These are phyloP conservation scores for Ananas comosus DNA, from an alignment of 176 grass and related monocot genomes.

Conservation along the genomic window DNA sequence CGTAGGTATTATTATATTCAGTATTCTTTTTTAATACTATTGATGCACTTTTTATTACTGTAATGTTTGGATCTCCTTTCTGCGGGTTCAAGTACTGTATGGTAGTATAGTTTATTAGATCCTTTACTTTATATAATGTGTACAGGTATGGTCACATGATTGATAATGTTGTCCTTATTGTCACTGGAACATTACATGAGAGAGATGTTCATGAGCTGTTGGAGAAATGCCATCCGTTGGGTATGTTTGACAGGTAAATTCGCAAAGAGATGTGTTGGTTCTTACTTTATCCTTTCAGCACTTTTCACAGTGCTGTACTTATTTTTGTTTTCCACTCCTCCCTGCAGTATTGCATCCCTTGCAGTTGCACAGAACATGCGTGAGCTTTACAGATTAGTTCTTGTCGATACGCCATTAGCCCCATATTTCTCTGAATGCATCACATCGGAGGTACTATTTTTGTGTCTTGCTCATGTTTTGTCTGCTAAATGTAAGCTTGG, in stretches of 20 bases:
- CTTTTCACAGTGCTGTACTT: slow-evolving; percentile 19
- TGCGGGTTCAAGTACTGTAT: neutral
- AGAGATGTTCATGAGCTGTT: slow-evolving; percentile 96
- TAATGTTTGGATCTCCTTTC: neutral
- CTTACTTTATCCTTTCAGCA: slow-evolving; percentile 2
- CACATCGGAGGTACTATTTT: slow-evolving; percentile 77
- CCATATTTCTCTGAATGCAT: slow-evolving; percentile 99
- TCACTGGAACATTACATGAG: slow-evolving; percentile 94
- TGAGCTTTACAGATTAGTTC: slow-evolving; percentile 98
- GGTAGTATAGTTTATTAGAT: neutral
- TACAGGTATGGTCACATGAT: slow-evolving; percentile 96
- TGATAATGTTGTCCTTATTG: slow-evolving; percentile 99
- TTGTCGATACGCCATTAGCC: slow-evolving; percentile 90
- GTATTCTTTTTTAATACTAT: neutral
- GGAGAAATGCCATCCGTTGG: slow-evolving; percentile 98
- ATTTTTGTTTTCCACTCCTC: slow-evolving; percentile 12
- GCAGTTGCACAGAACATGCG: slow-evolving; percentile 99
- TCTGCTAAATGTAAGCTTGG: neutral
- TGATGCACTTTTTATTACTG: neutral
- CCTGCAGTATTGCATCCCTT: slow-evolving; percentile 82
- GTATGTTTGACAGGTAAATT: slow-evolving; percentile 99
- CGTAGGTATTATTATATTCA: slow-evolving; percentile 32
- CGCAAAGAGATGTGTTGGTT: neutral
- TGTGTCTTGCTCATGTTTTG: neutral
- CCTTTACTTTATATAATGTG: neutral